Base-by-base conservation (phyloP, 2,329 filamentous ascomycete species). In the Talaromyces sp. region DNA sequence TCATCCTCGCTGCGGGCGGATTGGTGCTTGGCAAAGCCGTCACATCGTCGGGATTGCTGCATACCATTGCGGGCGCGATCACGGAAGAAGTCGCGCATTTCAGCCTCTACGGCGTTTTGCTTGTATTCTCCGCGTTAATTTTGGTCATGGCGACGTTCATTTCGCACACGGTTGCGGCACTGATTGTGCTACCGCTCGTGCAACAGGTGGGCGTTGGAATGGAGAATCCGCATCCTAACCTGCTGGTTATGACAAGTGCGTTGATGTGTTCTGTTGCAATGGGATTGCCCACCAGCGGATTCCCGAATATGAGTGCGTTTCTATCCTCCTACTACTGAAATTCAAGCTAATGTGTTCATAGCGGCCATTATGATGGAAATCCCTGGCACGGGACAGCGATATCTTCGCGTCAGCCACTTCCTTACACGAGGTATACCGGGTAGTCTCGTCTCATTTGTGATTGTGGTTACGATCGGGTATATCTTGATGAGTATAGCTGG, bases 301-400 rank as follows among this genome's bases (percentile, higher is more conserved):
- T 99, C 81, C 95, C 95, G 1, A 99, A 99, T 72, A 99, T 99
- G 95, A 99, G 93, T 97, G 87, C 84, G 93, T 90, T 54, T 33
- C 52, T 19, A 31, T 7, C 47, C 48, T 64, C 11, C 45, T 43
- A 24, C 65, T 39, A 19, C 35, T 24, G 3, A 60, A 64, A 67
- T 69, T 66, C 69, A 10, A 14, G 39, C 41, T 61, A 57, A 60
- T 14, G 8, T 22, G 31, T 62, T 52, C 48, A 43, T 68, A 96
- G 92, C 95, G 73, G 95, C 95, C 3, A 98, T 99, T 73, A 98
- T 99, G 95, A 98, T 98, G 84, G 95, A 99, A 79, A 94, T 99
- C 72, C 86, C 91, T 0, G 85, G 90, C 68, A 96, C 93, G 0
- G 95, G 95, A 9, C 92, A 96, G 75, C 85, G 95, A 64, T 99